Evolutionary conservation across 345 rosid species (phyloP), one percentile per base, ranked within the genome.

Genomic region (Jatropha curcas): DNA sequence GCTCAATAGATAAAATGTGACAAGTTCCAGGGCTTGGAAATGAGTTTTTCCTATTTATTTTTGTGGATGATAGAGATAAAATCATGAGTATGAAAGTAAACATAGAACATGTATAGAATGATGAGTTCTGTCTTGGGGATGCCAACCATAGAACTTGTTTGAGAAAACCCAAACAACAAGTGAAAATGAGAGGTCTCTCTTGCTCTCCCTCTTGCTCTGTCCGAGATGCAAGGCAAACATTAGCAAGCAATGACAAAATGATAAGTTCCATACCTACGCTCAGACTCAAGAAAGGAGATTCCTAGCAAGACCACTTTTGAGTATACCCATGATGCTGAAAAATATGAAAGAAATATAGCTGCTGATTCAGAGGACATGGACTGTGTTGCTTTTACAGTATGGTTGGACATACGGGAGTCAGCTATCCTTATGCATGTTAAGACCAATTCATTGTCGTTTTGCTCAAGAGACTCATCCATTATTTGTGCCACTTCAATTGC

Each of bases 401-500:
- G 78, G 72, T 75, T 68, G 30, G 81, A 77, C 41, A 92, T 60
- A 16, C 53, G 85, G 24, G 89, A 83, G 43, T 88, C 88, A 60
- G 98, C 90, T 67, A 92, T 80, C 79, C 72, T 83, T 67, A 85
- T 84, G 85, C 89, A 92, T 81, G 81, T 85, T 65, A 83, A 78
- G 52, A 89, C 91, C 53, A 77, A 63, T 59, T 76, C 88, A 68
- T 7, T 56, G n/a, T 88, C 74, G 74, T 83, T 85, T 79, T 76
- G 81, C 73, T 90, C 98, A 67, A 94, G 93, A 70, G 91, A 83
- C 74, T 92, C 89, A 77, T 90, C 98, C 90, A 94, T 89, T 60
- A 89, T 57, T 77, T 94, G 98, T 46, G 97, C 95, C 77, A 94
- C 86, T 88, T 88, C 97, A 84, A 90, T 86, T 69, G 98, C 97